phyloP scores from a whole-genome alignment of 768 basidiomycete genomes.

The Lactifluus subvellereus region DNA sequence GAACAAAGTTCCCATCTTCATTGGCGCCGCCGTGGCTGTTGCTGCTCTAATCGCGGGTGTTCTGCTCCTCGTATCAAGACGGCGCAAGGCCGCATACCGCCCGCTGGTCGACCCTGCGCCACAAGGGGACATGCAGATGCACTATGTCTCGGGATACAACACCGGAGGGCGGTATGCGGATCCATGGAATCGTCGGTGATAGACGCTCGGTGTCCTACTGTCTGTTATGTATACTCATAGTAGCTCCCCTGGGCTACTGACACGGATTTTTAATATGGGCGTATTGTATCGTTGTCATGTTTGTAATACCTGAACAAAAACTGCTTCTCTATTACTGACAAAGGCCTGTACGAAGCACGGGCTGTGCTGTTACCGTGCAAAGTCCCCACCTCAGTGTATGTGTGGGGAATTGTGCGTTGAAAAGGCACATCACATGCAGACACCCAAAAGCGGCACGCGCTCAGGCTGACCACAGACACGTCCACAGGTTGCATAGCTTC shows the following conservation, averaged over 20 bases:
- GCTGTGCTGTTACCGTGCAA: too few species aligned
- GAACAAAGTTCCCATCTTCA: constrained; percentile 6
- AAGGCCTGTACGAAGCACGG: too few species aligned
- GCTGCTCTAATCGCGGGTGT: not conserved
- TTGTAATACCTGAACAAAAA: too few species aligned
- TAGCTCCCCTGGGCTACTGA: too few species aligned
- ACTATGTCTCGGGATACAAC: constrained; percentile 12
- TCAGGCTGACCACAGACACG: too few species aligned
- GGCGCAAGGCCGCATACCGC: constrained; percentile 5
- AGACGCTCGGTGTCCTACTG: not conserved
- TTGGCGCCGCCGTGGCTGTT: not conserved
- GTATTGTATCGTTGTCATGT: not conserved
- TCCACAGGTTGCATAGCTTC: too few species aligned
- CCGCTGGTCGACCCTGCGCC: constrained; percentile 9
- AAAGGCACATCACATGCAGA: too few species aligned
- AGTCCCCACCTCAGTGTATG: too few species aligned
- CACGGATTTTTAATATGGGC: not conserved
- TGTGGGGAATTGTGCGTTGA: too few species aligned
- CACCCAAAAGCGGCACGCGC: too few species aligned
- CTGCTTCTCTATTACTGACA: too few species aligned
- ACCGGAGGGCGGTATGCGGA: not conserved
- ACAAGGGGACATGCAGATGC: constrained; percentile 7
- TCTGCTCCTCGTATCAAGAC: not conserved
- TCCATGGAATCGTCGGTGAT: constrained; percentile 2
- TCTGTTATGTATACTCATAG: too few species aligned